Base-by-base conservation (phyloP, 1,284 basidiomycete genomes). In the Ganoderma leucocontextum region DNA sequence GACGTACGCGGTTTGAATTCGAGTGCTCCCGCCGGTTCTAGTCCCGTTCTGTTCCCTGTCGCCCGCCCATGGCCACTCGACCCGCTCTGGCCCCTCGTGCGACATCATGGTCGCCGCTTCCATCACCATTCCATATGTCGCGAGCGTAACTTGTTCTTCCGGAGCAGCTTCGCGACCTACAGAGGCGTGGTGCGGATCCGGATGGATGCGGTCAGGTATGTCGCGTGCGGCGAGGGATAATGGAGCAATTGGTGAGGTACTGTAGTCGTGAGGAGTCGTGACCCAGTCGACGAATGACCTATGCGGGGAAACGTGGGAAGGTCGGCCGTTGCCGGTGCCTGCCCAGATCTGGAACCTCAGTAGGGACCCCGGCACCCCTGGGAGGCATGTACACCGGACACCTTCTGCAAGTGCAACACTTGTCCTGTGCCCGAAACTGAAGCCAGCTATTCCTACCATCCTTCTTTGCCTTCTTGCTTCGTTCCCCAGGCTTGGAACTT, bases 221-320 rank as follows among this genome's bases (percentile, higher is more conserved):
- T 66, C 62, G 68, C 29, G 68, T 53, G 49, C 36, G 64, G 65
- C 36, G 38, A 13, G 57, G 61, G 59, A 53, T 63, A 64, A 67
- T 66, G 68, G 70, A 69, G 68, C 67, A 29, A 29, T 36, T 8
- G 63, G 58, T 62, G 59, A 58, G 61, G 65, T 65, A n/a, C n/a
- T n/a, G n/a, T n/a, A n/a, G n/a, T n/a, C n/a, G n/a, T n/a, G n/a
- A n/a, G n/a, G n/a, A 62, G 68, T 64, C 49, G 60, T 59, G 59
- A 65, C 65, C 10, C 33, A 47, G 35, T 17, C 29, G 57, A 65
- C 60, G 60, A n/a, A 73, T 73, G 72, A 73, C 72, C 69, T 73
- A 70, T 73, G 72, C 68, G 72, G 72, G 72, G 72, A 71, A 73
- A 52, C 70, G 72, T 73, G 72, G 58, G 72, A 73, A 25, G 22